Percentiles rank a stretch among this genome's conserved stretches.
These are phyloP conservation scores for Gypsophila paniculata DNA, from an alignment of 179 eudicot genomes.

Conservation along the genomic window DNA sequence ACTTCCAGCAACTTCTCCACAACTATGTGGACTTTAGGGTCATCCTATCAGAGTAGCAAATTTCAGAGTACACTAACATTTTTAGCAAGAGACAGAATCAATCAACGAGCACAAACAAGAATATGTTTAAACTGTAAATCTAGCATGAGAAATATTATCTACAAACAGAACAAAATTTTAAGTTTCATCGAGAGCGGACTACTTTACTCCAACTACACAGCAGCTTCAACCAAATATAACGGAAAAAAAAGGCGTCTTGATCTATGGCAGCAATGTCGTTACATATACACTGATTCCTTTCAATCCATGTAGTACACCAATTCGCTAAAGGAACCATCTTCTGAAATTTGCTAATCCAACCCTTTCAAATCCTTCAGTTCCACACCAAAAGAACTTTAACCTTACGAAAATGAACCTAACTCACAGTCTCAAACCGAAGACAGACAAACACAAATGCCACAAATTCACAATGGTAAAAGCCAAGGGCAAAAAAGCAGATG, in stretches of 20 bases:
- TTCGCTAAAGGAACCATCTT: background rate
- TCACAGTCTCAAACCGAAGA: background rate
- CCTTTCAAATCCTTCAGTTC: too few species aligned
- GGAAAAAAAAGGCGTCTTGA: background rate
- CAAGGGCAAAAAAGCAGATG: background rate
- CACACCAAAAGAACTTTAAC: too few species aligned
- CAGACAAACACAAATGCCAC: background rate
- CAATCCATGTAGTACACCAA: background rate
- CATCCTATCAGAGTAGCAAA: slow-evolving; percentile 49
- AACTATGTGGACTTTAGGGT: slow-evolving; percentile 88
- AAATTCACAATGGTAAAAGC: too few species aligned
- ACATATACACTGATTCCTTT: background rate
- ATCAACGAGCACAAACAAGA: background rate
- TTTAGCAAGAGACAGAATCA: background rate
- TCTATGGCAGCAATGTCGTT: background rate
- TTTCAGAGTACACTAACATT: slow-evolving; percentile 11
- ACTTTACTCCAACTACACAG: background rate
- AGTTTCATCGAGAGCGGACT: background rate
- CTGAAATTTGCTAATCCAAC: too few species aligned
- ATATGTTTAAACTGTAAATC: background rate
- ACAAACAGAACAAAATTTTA: background rate
- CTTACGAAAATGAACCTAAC: background rate
- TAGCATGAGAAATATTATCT: background rate
- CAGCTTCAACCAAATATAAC: background rate
- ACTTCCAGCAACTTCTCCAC: slow-evolving; percentile 95